A percentile compares a stretch with the other conserved stretches of the same genome.
phyloP scores from a whole-genome alignment of 2,329 filamentous ascomycete species.

The Colletotrichum australisinense region DNA sequence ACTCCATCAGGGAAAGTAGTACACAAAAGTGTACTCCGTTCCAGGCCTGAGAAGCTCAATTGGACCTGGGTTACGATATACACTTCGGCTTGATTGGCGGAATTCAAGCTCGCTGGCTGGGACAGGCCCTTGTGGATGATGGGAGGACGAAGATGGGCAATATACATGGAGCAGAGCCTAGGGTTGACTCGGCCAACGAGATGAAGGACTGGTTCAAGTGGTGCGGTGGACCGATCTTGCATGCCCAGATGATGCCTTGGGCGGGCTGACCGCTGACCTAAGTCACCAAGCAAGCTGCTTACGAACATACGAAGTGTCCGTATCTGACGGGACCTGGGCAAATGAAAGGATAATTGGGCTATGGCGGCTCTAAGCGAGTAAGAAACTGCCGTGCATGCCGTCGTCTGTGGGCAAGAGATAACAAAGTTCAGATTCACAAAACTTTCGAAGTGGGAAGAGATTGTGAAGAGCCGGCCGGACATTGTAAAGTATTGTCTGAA shows the following conservation, averaged over 20 bases:
- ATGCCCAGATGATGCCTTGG: not conserved
- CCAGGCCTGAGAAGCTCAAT: not conserved
- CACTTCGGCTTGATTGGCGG: conserved; percentile 12
- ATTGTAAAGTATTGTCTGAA: too few species aligned
- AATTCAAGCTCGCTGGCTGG: not conserved
- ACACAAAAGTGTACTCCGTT: too few species aligned
- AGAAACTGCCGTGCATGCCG: conserved; percentile 15
- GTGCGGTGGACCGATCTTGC: conserved; percentile 9
- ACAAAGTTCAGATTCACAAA: too few species aligned
- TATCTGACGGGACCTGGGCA: not conserved
- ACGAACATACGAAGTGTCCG: not conserved
- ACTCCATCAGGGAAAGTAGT: not conserved
- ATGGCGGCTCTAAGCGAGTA: not conserved
- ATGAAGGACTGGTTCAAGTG: conserved; percentile 15
- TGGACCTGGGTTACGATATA: not conserved
- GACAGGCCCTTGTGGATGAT: not conserved
- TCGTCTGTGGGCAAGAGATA: not conserved
- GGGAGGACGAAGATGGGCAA: conserved; percentile 6
- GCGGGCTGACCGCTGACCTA: too few species aligned
- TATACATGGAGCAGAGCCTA: conserved; percentile 22
- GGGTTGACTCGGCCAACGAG: conserved; percentile 10
- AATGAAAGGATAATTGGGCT: not conserved
- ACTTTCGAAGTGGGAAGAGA: not conserved
- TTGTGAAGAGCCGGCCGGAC: not conserved
- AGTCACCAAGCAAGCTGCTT: too few species aligned